Evolutionary conservation across 2,329 filamentous ascomycete species (phyloP).

Genomic region (Drechslerella coelobrocha): DNA sequence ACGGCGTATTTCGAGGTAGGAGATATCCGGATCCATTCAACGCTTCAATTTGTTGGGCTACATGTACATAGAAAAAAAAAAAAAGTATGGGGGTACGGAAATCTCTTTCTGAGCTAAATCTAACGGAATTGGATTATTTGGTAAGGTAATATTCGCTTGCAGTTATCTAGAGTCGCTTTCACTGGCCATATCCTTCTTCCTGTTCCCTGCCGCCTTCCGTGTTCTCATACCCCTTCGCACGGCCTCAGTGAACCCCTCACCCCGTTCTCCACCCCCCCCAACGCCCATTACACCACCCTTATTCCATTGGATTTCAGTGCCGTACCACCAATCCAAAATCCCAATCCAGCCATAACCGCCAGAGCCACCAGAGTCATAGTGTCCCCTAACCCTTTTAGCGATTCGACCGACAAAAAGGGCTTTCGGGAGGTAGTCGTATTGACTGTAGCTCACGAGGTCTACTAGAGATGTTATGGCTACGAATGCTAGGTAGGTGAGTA

Average conservation of each 20-base stretch:
- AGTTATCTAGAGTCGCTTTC: constrained; percentile 7
- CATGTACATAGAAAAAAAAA: too few relatives aligned
- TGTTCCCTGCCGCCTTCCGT: constrained; percentile 17
- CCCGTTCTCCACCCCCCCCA: constrained; percentile 65
- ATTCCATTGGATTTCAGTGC: constrained; percentile 64
- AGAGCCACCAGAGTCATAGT: constrained; percentile 65
- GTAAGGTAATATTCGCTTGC: not conserved
- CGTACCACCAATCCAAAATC: constrained; percentile 68
- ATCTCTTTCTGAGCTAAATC: too few relatives aligned
- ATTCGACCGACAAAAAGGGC: constrained; percentile 65
- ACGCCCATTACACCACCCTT: constrained; percentile 65
- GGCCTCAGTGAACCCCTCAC: constrained; percentile 56
- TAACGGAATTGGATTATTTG: too few relatives aligned
- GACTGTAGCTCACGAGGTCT: constrained; percentile 71
- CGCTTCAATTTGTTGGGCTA: too few relatives aligned
- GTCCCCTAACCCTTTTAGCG: constrained; percentile 63
- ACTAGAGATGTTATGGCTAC: constrained; percentile 69
- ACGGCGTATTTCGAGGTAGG: too few relatives aligned
- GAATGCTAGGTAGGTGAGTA: constrained; percentile 74
- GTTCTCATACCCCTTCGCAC: constrained; percentile 25
- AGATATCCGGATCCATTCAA: too few relatives aligned
- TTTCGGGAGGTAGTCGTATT: constrained; percentile 68
- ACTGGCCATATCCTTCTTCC: not conserved
- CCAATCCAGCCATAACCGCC: constrained; percentile 68
- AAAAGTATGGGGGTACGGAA: too few relatives aligned